Conservation (phyloP, 2,329 filamentous ascomycete genomes). For the Alternaria triticina region DNA sequence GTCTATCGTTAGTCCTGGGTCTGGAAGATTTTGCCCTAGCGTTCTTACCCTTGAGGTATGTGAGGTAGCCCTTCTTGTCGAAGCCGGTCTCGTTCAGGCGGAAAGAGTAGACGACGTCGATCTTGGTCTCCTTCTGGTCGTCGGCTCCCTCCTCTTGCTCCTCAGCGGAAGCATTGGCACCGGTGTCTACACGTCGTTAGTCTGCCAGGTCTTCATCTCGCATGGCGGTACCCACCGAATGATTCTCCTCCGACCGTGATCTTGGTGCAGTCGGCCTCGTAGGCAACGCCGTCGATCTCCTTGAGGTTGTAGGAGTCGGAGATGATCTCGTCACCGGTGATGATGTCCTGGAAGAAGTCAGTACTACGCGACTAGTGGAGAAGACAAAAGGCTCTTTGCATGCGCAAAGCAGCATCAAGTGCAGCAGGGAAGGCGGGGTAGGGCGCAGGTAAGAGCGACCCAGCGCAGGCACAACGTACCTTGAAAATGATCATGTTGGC, state of each 20-base stretch:
- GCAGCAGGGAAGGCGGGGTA: slow-evolving; percentile 32
- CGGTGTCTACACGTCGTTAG: slow-evolving; percentile 67
- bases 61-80: slow-evolving; percentile 86
- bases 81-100: slow-evolving; percentile 78
- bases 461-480: slow-evolving; percentile 47
- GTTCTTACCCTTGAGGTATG: slow-evolving; percentile 83
- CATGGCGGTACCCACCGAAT: slow-evolving; percentile 64
- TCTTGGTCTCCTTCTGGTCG: slow-evolving; percentile 74
- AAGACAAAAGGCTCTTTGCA: slow-evolving; percentile 3
- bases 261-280: slow-evolving; percentile 91
- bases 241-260: slow-evolving; percentile 78
- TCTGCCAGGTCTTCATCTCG: neutral
- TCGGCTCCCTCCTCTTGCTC: slow-evolving; percentile 79
- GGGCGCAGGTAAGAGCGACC: slow-evolving; percentile 29
- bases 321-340: slow-evolving; percentile 94
- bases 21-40: neutral
- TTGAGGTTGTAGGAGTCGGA: slow-evolving; percentile 91
- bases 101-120: slow-evolving; percentile 94
- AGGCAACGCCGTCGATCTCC: slow-evolving; percentile 78
- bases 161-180: slow-evolving; percentile 97
- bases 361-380: slow-evolving; percentile 3
- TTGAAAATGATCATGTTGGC: slow-evolving; percentile 64
- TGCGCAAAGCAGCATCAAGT: slow-evolving; percentile 20
- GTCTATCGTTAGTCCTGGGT: slow-evolving; percentile 8
- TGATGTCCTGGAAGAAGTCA: slow-evolving; percentile 71